Evolutionary conservation across 805 yeast species (phyloP), one percentile per base, ranked within the genome.

Genomic region (Yarrowia sp.): DNA sequence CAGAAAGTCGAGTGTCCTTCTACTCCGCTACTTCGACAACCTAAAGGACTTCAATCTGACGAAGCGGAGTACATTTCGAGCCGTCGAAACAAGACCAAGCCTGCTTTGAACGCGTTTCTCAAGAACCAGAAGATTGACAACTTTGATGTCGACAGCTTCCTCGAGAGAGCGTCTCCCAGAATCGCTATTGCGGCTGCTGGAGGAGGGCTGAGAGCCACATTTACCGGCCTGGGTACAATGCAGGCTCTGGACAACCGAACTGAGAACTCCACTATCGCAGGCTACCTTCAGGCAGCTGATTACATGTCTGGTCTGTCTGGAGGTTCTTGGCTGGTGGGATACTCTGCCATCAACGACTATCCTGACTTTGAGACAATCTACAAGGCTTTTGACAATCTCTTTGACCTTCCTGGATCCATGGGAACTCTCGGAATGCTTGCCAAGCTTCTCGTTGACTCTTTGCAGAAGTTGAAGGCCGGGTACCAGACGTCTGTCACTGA

Each of bases 131-230:
- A 53, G 35, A 36, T 36, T 19, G 26, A 5, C n/a, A 7, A 11
- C 11, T 53, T 53, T 9, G 58, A 53, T 8, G 58, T 53, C 7
- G 42, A 36, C 11, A 9, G 16, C 35, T 53, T 53, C 32, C 43
- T 53, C 10, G 43, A 38, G 3, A 11, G 14, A 14, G 58, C 58
- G 1, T 19, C 42, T 9, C 58, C 65, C 35, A 59, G 35, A 11
- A 5, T 59, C 11, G 49, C 65, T 4, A 8, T 59, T n/a, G 65
- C 50, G 2, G 41, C 40, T 5, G 12, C 91, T n/a, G 97, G 97
- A 58, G 97, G 97, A 75, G 97, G 97, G 5, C 92, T 90, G 77
- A 83, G 97, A 70, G 96, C 97, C 42, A 90, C 92, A 90, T 79
- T 91, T 50, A 79, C 83, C 70, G 97, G 97, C 1, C 97, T 97